Percentiles rank a stretch among this genome's conserved stretches.
Conservation (phyloP, 768 basidiomycete species). For the Suillus occidentalis region DNA sequence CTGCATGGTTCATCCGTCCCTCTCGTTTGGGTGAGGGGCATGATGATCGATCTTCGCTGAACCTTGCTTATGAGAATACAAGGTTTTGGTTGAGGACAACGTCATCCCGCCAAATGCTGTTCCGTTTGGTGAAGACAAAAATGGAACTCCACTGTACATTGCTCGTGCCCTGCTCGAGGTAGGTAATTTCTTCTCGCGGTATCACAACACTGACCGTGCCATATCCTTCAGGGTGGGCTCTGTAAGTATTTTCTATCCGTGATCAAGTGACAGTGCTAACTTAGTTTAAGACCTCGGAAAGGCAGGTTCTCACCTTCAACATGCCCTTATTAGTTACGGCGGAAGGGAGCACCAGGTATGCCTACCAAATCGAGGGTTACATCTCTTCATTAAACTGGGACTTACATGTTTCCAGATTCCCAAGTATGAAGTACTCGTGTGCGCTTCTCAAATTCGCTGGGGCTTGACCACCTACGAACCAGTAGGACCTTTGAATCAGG, state of each 20-base stretch:
- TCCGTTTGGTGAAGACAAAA: slow-evolving; percentile 33
- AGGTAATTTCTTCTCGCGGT: neutral
- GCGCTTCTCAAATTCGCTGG: slow-evolving; percentile 6
- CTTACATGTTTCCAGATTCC: neutral
- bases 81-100: slow-evolving; percentile 32
- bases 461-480: slow-evolving; percentile 5
- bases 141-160: slow-evolving; percentile 27
- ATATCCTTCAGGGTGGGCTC: slow-evolving; percentile 21
- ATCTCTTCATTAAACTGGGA: no score
- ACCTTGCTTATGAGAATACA: neutral
- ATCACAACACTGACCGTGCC: neutral
- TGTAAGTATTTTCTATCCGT: slow-evolving; percentile 20
- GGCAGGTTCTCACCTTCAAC: neutral
- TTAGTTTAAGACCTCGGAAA: slow-evolving; percentile 1
- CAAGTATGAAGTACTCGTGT: slow-evolving; percentile 7
- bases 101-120: slow-evolving; percentile 36
- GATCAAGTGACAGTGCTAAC: neutral
- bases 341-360: slow-evolving; percentile 7
- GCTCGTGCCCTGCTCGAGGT: slow-evolving; percentile 32
- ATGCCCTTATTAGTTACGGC: slow-evolving; percentile 4
- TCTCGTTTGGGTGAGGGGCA: slow-evolving; percentile 30
- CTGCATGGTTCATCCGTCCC: slow-evolving; percentile 29
- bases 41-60: neutral
- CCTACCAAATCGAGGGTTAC: neutral
- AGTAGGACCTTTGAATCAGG: slow-evolving; percentile 21